phyloP scores from a whole-genome alignment of 768 basidiomycete species.

The Stropharia rugosoannulata region DNA sequence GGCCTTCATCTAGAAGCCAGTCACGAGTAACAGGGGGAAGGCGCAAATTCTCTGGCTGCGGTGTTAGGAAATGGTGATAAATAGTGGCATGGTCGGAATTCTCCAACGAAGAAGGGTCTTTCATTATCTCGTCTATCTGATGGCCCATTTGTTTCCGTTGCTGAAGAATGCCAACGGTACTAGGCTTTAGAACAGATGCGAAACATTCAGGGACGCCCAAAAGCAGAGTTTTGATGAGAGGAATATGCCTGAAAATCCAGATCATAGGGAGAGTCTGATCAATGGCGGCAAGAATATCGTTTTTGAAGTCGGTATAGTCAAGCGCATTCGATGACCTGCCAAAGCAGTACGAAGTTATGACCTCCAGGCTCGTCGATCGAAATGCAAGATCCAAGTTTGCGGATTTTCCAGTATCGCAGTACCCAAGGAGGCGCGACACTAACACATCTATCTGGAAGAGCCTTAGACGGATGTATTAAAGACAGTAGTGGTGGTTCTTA shows the following conservation, averaged over 20 bases:
- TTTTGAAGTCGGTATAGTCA: conserved; percentile 29
- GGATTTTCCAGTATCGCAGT: conserved; percentile 18
- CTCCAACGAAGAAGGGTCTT: conserved; percentile 28
- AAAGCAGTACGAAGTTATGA: conserved; percentile 40
- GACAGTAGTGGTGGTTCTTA: conserved; percentile 6
- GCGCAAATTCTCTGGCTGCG: conserved; percentile 28
- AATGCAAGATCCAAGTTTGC: conserved; percentile 39
- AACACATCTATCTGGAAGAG: conserved; percentile 33
- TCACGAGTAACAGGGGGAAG: conserved; percentile 28
- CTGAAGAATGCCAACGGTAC: conserved; percentile 33
- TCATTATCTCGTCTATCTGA: conserved; percentile 33
- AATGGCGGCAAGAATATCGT: conserved; percentile 32
- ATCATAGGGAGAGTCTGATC: conserved; percentile 35
- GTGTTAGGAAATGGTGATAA: conserved; percentile 35
- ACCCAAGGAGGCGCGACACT: conserved; percentile 24
- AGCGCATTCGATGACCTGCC: conserved; percentile 29
- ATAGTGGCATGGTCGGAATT: conserved; percentile 34
- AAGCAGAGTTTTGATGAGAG: conserved; percentile 28
- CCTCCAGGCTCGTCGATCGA: conserved; percentile 36
- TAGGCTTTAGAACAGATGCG: conserved; percentile 31
- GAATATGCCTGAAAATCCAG: conserved; percentile 37
- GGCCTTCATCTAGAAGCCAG: conserved; percentile 36
- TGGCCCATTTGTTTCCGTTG: conserved; percentile 32
- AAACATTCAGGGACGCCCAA: conserved; percentile 31
- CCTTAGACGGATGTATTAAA: not conserved